Percentiles rank a stretch among this genome's conserved stretches.
phyloP scores from a whole-genome alignment of 768 basidiomycete species.

The Hericium erinaceus region DNA sequence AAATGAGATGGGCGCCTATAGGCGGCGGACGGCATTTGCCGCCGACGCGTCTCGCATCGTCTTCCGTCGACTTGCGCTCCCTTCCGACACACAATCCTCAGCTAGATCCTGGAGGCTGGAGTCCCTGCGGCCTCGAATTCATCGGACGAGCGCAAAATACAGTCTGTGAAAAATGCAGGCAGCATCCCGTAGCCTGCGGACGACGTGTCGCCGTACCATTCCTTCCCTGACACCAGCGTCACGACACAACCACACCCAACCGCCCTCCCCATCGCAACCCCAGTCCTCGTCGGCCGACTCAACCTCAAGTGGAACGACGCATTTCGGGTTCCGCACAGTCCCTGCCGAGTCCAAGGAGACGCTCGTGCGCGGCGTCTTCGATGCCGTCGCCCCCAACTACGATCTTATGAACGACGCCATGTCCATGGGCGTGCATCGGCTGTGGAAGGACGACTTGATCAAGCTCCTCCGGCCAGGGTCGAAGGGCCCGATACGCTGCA shows the following conservation, averaged over 20 bases:
- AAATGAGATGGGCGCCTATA: not conserved
- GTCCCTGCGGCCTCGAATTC: too few relatives aligned
- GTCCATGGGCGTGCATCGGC: conserved; percentile 88
- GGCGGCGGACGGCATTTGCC: not conserved
- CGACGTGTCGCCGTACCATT: not conserved
- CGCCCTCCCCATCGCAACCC: not conserved
- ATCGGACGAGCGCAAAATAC: too few relatives aligned
- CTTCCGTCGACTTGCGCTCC: too few relatives aligned
- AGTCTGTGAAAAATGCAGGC: conserved; percentile 2
- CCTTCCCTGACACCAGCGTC: not conserved
- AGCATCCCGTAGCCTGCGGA: conserved; percentile 3
- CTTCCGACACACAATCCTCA: too few relatives aligned
- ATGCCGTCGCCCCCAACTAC: conserved; percentile 90
- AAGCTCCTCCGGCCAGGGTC: conserved; percentile 66
- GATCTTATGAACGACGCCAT: conserved; percentile 99
- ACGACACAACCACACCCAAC: conserved; percentile 3
- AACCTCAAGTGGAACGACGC: conserved; percentile 42
- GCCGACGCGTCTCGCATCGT: not conserved
- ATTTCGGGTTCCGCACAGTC: conserved; percentile 90
- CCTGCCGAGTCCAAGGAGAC: conserved; percentile 82
- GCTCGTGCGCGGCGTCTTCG: conserved; percentile 88
- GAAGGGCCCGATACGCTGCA: conserved; percentile 66
- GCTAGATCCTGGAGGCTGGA: too few relatives aligned
- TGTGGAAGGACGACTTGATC: conserved; percentile 95
- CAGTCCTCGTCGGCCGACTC: conserved; percentile 1